Evolutionary conservation across 1,139 yeast genomes (phyloP), one percentile per base, ranked within the genome.

Genomic region (Yamadazyma triangularis): DNA sequence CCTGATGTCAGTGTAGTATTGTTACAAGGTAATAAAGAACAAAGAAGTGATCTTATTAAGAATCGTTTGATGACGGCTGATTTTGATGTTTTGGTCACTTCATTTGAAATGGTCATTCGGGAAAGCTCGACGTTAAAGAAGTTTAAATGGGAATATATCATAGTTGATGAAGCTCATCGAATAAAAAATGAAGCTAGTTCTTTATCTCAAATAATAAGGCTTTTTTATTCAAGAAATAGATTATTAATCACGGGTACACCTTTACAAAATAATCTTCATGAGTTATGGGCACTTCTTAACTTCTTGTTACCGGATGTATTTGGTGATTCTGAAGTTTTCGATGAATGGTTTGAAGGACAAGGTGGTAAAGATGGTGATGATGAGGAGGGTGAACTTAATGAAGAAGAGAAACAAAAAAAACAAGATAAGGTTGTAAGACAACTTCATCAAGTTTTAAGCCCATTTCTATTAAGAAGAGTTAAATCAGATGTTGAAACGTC

Each of bases 91-190:
- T 71, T 86, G 36, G 75, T 91, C 34, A 86, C 96, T 0, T 86
- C 96, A 2, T 91, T 84, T 50, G 98, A 91, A 55, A 85, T 91
- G 76, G 93, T 89, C 15, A 79, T 91, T 26, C 72, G 91, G 36
- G 98, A 91, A 54, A 89, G 89, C 54, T 56, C 87, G 9, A 73
- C 77, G 28, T 70, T 91, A 43, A 83, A 81, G 50, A 87, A 87
- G 51, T 68, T 91, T 42, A 79, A 82, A 32, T 91, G 98, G 98
- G 89, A 89, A 58, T 91, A 89, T 52, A 79, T 91, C 34, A 77
- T 91, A 15, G 89, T 91, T 25, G 98, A 91, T 60, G 98, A 91
- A 57, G 98, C 97, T 2, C 98, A 91, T 53, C 74, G 97, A 51
- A 89, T 91, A 52, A 91, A 91, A 53, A 91, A 91, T 54, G 97